Evolutionary conservation across 2,329 filamentous ascomycete genomes (phyloP).

Genomic region (Epichloe sibirici): DNA sequence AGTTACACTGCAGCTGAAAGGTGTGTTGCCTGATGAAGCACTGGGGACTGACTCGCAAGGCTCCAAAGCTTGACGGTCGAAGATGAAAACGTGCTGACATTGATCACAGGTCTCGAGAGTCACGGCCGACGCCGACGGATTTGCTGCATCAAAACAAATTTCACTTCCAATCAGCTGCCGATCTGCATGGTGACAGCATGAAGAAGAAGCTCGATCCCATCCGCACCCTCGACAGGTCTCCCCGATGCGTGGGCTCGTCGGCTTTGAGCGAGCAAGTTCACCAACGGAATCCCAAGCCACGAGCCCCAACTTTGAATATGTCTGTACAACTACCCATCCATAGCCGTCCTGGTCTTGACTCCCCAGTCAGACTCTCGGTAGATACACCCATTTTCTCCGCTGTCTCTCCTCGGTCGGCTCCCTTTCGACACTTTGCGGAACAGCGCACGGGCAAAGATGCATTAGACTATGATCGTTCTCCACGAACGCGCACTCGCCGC

Average conservation of each 20-base stretch:
- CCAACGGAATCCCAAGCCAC: conserved; percentile 24
- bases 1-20: conserved; percentile 29
- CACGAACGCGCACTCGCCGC: conserved; percentile 30
- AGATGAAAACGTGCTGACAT: not conserved
- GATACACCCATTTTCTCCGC: conserved; percentile 37
- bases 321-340: conserved; percentile 34
- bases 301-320: conserved; percentile 28
- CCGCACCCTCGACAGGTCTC: conserved; percentile 32
- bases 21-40: conserved; percentile 13
- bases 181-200: conserved; percentile 37
- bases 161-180: conserved; percentile 32
- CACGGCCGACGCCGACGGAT: conserved; percentile 19
- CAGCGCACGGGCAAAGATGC: conserved; percentile 32
- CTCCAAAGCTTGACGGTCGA: not conserved
- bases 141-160: conserved; percentile 39
- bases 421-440: conserved; percentile 29
- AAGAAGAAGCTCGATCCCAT: conserved; percentile 43
- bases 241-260: conserved; percentile 31
- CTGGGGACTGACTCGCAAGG: not conserved
- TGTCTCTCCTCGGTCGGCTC: conserved; percentile 31
- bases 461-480: conserved; percentile 36
- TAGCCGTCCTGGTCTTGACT: conserved; percentile 23
- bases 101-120: conserved; percentile 28
- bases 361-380: conserved; percentile 18
- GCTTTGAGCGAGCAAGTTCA: conserved; percentile 28